Evolutionary conservation across 2,329 filamentous ascomycete species (phyloP).

Genomic region (Epichloe scottii): DNA sequence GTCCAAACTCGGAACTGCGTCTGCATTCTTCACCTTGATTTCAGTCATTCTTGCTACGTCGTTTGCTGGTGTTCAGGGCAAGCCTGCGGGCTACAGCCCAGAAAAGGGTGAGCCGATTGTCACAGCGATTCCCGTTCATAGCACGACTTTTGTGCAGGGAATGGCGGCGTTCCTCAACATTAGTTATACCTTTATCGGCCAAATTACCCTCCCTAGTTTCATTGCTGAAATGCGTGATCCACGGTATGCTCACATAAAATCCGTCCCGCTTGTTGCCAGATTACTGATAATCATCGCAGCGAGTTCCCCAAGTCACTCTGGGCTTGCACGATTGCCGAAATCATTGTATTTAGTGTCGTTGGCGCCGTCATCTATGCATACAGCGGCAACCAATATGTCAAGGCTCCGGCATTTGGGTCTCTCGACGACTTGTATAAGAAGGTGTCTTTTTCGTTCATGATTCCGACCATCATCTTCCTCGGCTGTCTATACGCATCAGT

Average conservation of each 20-base stretch:
- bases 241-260: slow-evolving; percentile 17
- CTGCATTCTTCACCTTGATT: slow-evolving; percentile 80
- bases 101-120: slow-evolving; percentile 52
- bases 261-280: too few relatives aligned
- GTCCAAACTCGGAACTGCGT: slow-evolving; percentile 64
- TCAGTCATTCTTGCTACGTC: slow-evolving; percentile 75
- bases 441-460: slow-evolving; percentile 86
- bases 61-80: slow-evolving; percentile 64
- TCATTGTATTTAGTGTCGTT: slow-evolving; percentile 74
- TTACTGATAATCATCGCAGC: slow-evolving; percentile 28
- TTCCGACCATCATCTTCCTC: slow-evolving; percentile 85
- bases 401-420: slow-evolving; percentile 75
- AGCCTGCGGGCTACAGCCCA: slow-evolving; percentile 55
- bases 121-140: slow-evolving; percentile 50
- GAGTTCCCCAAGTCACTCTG: slow-evolving; percentile 92
- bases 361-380: slow-evolving; percentile 76
- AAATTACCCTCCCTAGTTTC: slow-evolving; percentile 87
- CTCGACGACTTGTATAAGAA: slow-evolving; percentile 73
- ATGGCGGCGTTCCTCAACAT: slow-evolving; percentile 92
- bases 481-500: slow-evolving; percentile 86
- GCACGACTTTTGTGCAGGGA: slow-evolving; percentile 69
- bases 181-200: slow-evolving; percentile 89
- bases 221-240: slow-evolving; percentile 83
- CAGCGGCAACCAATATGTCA: slow-evolving; percentile 82
- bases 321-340: slow-evolving; percentile 77